Base-by-base conservation (phyloP, 2,329 filamentous ascomycete species). In the Reticulascus tulasneorum region DNA sequence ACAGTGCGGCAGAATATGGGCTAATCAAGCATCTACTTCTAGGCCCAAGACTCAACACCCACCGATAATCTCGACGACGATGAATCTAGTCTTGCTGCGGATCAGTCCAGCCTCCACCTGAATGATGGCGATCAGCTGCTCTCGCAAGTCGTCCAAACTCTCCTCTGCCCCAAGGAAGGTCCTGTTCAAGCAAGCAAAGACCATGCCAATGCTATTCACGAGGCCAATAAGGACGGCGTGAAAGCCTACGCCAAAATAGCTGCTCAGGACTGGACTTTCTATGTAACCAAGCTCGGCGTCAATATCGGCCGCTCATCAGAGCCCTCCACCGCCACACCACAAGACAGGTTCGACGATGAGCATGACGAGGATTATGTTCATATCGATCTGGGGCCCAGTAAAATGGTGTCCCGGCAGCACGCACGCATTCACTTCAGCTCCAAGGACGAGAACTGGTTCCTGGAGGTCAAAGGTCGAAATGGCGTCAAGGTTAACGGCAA, bases 381-480 rank as follows among this genome's bases (percentile, higher is more conserved):
- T 55, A 91, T 98, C 49, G 91, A 98, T 56, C 71, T 98, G 21
- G 86, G 86, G 2, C 86, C 86, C 0, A 86, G 78, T 62, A 91
- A 91, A 64, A 80, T 85, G 54, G 81, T 91, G 23, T 91, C 86
- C 20, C 77, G 86, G 44, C 73, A 82, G 43, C 86, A 90, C 54
- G 86, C 85, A 9, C 71, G 80, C 51, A 86, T 93, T 33, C 79
- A 74, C 47, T 93, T 86, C 52, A 78, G 87, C 51, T 64, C 71
- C 13, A 78, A 82, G 26, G 64, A 73, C 23, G 82, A 79, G 48
- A 78, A 75, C 42, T 98, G 93, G 93, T 83, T 84, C 52, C 77
- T 98, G 33, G 69, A 79, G 27, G 87, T 95, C 45, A 90, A 91
- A 55, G 93, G 93, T 15, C 84, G 93, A 48, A 98, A 98, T 58